Evolutionary conservation across 108 stramenopile genomes (phyloP).

Genomic region (Cyclotella atomus): DNA sequence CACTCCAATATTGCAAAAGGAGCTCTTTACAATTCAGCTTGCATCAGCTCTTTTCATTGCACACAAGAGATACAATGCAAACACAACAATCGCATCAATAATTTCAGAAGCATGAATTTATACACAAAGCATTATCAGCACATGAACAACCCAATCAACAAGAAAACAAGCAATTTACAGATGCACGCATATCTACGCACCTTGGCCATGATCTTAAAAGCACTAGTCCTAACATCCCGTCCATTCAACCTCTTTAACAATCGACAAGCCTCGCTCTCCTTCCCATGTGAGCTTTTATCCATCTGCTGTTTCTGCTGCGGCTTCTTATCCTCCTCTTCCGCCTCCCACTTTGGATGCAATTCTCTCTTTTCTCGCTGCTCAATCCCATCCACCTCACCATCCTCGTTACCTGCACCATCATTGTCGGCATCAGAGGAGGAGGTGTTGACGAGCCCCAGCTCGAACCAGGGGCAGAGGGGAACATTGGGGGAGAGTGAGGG

Average conservation of each 20-base stretch:
- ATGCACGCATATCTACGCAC: neutral
- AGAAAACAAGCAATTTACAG: neutral
- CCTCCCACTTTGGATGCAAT: neutral
- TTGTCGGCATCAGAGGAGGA: neutral
- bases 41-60: too few species aligned
- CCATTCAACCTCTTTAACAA: neutral
- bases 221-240: neutral
- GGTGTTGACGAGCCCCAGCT: slow-evolving; percentile 62
- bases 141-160: neutral
- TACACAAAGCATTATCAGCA: too few species aligned
- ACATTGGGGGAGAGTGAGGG: slow-evolving; percentile 62
- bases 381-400: slow-evolving; percentile 2
- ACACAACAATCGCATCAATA: neutral
- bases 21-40: too few species aligned
- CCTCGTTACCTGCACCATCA: neutral
- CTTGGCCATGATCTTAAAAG: slow-evolving; percentile 16
- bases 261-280: slow-evolving; percentile 4
- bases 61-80: neutral
- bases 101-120: neutral
- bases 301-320: neutral
- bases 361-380: neutral
- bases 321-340: neutral
- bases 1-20: too few species aligned
- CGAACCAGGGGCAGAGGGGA: slow-evolving; percentile 79
- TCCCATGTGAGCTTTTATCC: neutral